Percentiles rank a stretch among this genome's conserved stretches.
These are phyloP conservation scores for Vitis rotundifolia DNA, from an alignment of 164 flowering plant species.

Conservation along the genomic window DNA sequence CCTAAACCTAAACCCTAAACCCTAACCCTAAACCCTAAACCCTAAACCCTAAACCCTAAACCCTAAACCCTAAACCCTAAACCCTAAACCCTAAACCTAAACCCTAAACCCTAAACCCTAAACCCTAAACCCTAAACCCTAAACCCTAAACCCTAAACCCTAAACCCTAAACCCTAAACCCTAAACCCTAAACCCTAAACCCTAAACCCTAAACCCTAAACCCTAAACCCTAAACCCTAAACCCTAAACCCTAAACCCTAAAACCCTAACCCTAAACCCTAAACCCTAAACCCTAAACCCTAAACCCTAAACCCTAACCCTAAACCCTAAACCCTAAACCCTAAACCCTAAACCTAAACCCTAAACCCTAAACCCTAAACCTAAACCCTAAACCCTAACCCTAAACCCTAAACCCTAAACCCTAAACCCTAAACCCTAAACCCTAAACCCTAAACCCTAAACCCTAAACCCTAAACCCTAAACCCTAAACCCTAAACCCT, in stretches of 20 bases:
- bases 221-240: neutral
- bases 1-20: constrained; percentile 7
- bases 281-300: constrained; percentile 10
- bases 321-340: constrained; percentile 10
- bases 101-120: constrained; percentile 1
- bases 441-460: constrained; percentile 1
- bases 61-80: constrained; percentile 1
- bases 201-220: neutral
- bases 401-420: constrained; percentile 1
- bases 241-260: neutral
- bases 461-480: constrained; percentile 8
- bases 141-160: neutral
- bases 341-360: constrained; percentile 10
- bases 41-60: neutral
- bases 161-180: neutral
- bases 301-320: too few relatives aligned
- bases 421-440: constrained; percentile 2
- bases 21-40: neutral
- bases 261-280: constrained; percentile 1
- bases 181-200: neutral
- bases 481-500: constrained; percentile 10
- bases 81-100: neutral
- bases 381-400: constrained; percentile 9
- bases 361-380: constrained; percentile 10
- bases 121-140: neutral